phyloP scores from a whole-genome alignment of 2,329 filamentous ascomycete genomes.

The Diaporthe citri region DNA sequence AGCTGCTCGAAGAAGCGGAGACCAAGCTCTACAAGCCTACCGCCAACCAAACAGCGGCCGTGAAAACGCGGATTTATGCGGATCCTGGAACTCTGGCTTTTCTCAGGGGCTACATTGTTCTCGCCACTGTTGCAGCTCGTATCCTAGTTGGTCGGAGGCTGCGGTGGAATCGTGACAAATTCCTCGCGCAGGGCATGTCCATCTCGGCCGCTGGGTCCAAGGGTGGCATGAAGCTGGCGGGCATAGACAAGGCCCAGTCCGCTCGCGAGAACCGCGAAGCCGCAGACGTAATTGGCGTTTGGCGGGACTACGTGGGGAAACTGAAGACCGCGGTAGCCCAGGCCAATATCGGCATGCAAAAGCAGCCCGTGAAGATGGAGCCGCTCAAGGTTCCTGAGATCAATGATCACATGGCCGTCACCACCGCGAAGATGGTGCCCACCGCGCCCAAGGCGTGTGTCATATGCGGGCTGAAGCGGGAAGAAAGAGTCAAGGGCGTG shows the following conservation, averaged over 20 bases:
- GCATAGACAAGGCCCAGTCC: constrained; percentile 86
- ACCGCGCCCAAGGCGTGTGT: constrained; percentile 82
- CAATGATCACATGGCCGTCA: constrained; percentile 75
- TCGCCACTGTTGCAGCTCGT: constrained; percentile 78
- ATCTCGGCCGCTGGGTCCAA: constrained; percentile 83
- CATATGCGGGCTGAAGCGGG: constrained; percentile 88
- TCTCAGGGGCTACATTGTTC: constrained; percentile 72
- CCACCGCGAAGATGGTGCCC: constrained; percentile 78
- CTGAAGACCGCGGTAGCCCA: constrained; percentile 79
- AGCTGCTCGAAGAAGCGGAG: constrained; percentile 76
- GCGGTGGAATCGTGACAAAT: constrained; percentile 91
- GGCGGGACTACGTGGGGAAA: constrained; percentile 81
- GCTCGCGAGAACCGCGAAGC: constrained; percentile 87
- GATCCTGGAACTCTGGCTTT: constrained; percentile 73
- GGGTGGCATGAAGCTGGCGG: constrained; percentile 88
- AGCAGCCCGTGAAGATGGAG: constrained; percentile 44
- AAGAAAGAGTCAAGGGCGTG: constrained; percentile 83
- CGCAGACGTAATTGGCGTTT: constrained; percentile 79
- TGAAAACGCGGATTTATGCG: constrained; percentile 73
- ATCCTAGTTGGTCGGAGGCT: constrained; percentile 87
- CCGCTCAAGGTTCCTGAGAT: constrained; percentile 76
- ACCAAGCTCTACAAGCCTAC: constrained; percentile 75
- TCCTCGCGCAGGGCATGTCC: constrained; percentile 87
- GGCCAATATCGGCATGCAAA: constrained; percentile 63
- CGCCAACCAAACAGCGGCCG: constrained; percentile 66